Conservation (phyloP, 768 basidiomycete genomes). For the Panellus pusillus region DNA sequence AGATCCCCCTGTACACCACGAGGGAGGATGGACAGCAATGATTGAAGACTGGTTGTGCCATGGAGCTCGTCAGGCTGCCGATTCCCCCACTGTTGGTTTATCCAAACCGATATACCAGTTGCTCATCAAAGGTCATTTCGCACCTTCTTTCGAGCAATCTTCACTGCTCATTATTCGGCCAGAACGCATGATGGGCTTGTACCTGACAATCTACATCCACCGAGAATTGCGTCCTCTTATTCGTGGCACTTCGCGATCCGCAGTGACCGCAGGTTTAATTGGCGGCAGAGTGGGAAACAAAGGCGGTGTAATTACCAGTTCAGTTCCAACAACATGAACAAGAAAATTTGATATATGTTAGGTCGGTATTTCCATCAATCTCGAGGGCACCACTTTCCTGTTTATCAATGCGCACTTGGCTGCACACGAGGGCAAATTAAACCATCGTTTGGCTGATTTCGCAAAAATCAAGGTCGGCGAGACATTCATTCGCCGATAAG, state of each 20-base stretch:
- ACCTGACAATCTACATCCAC: slow-evolving; percentile 74
- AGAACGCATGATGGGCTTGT: slow-evolving; percentile 86
- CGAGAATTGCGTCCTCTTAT: slow-evolving; percentile 66
- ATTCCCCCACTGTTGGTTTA: slow-evolving; percentile 39
- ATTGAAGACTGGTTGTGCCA: slow-evolving; percentile 74
- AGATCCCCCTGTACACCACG: slow-evolving; percentile 30
- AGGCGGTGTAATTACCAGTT: slow-evolving; percentile 85
- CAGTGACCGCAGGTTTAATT: slow-evolving; percentile 86
- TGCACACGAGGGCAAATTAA: slow-evolving; percentile 74
- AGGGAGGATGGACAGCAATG: slow-evolving; percentile 69
- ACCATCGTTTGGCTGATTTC: slow-evolving; percentile 82
- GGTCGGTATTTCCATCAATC: slow-evolving; percentile 44
- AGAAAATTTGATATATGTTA: too few species aligned
- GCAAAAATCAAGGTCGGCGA: slow-evolving; percentile 78
- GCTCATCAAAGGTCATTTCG: slow-evolving; percentile 61
- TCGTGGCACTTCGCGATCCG: slow-evolving; percentile 71
- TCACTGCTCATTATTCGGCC: background rate
- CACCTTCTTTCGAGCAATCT: background rate
- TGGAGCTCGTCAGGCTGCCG: slow-evolving; percentile 32
- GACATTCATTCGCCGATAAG: background rate
- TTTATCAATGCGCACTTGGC: slow-evolving; percentile 93
- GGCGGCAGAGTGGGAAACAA: slow-evolving; percentile 94
- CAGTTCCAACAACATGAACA: too few species aligned
- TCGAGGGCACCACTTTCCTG: slow-evolving; percentile 71
- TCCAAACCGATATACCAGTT: slow-evolving; percentile 65